Evolutionary conservation across 306 rosid genomes (phyloP).

Genomic region (Trichosanthes cucumerina): DNA sequence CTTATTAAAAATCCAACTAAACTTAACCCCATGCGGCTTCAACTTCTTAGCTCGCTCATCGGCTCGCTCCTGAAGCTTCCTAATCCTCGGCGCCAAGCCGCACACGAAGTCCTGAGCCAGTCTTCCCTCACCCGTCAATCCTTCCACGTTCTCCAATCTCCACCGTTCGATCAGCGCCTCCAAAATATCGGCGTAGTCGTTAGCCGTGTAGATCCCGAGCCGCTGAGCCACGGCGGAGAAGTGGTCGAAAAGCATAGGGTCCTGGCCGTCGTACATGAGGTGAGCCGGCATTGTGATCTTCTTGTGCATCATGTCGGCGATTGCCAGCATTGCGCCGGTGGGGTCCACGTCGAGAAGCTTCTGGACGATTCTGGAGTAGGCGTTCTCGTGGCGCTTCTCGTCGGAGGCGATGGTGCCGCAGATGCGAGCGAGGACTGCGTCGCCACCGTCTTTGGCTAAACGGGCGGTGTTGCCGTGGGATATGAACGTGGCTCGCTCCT

Average conservation of each 20-base stretch:
- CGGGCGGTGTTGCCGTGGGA: conserved; percentile 74
- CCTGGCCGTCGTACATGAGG: conserved; percentile 54
- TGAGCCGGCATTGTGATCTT: conserved; percentile 63
- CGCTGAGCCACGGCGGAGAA: conserved; percentile 46
- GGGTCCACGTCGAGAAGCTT: conserved; percentile 72
- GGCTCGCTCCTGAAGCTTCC: conserved; percentile 46
- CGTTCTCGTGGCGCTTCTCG: conserved; percentile 56
- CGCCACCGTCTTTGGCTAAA: conserved; percentile 41
- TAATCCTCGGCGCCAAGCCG: conserved; percentile 37
- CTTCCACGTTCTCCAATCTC: conserved; percentile 47
- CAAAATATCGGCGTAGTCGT: conserved; percentile 46
- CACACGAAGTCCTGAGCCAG: conserved; percentile 48
- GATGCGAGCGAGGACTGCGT: conserved; percentile 41
- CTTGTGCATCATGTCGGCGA: conserved; percentile 54
- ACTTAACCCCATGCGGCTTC: conserved; percentile 27
- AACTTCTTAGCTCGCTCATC: conserved; percentile 33
- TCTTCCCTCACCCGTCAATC: conserved; percentile 25
- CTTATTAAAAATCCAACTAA: conserved; percentile 47
- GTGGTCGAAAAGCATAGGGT: conserved; percentile 42
- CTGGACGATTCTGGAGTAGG: conserved; percentile 39
- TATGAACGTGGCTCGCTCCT: conserved; percentile 60
- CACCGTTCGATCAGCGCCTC: conserved; percentile 43
- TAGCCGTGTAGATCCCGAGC: conserved; percentile 44
- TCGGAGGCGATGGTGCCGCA: conserved; percentile 63
- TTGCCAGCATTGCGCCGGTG: conserved; percentile 31